A percentile compares a stretch with the other conserved stretches of the same genome.
These are phyloP conservation scores for Apiospora kogelbergensis DNA, from an alignment of 2,329 filamentous ascomycete genomes.

Conservation along the genomic window DNA sequence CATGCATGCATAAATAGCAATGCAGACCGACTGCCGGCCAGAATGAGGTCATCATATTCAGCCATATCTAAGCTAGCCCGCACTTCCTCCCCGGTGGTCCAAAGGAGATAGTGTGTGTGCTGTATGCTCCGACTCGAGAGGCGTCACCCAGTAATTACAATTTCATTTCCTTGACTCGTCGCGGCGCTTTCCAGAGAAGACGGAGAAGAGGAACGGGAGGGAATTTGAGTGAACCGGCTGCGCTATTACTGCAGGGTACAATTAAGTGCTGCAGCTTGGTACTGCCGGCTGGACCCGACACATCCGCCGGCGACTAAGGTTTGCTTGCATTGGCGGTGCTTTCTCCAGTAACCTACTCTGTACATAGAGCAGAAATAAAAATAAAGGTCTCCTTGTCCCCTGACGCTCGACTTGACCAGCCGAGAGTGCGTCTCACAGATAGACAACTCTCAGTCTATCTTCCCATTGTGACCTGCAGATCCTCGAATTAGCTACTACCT, in stretches of 20 bases:
- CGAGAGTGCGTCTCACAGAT: background rate
- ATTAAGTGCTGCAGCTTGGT: background rate
- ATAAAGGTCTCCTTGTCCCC: background rate
- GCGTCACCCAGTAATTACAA: background rate
- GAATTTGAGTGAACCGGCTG: too few relatives aligned
- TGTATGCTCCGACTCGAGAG: background rate
- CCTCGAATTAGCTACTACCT: background rate
- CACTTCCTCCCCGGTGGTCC: background rate
- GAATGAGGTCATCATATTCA: background rate
- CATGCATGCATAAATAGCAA: background rate
- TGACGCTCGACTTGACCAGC: background rate
- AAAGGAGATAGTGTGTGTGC: too few relatives aligned
- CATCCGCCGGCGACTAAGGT: background rate
- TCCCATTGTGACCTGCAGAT: background rate
- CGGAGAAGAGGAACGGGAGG: background rate
- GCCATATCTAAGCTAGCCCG: background rate
- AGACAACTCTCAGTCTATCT: background rate
- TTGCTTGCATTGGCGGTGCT: background rate
- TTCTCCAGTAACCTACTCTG: background rate
- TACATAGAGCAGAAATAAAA: background rate
- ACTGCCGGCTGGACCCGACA: background rate
- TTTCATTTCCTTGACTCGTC: background rate
- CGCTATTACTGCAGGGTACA: slow-evolving; percentile 1
- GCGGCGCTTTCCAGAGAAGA: background rate
- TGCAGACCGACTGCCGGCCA: background rate